Evolutionary conservation across 495 filamentous ascomycete species (phyloP).

Genomic region (Talaromyces wortmannii): DNA sequence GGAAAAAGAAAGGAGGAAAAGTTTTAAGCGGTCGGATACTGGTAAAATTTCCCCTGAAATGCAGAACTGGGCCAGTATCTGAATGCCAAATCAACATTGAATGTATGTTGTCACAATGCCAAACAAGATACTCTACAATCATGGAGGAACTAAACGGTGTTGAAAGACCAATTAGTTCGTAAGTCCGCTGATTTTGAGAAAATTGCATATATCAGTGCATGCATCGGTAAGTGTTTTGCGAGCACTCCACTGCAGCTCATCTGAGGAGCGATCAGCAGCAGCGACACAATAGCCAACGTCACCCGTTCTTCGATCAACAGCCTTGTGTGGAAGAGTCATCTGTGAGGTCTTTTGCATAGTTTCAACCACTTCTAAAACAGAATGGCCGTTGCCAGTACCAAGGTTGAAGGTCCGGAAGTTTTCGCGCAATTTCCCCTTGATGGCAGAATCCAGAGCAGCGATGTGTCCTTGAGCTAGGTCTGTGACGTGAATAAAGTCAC

Average conservation of each 20-base stretch:
- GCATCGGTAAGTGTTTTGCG: constrained; percentile 75
- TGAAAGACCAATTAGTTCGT: background rate
- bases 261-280: constrained; percentile 72
- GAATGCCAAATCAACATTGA: too few species aligned
- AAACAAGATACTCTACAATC: too few species aligned
- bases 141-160: background rate
- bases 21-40: too few species aligned
- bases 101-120: too few species aligned
- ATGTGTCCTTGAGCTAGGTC: constrained; percentile 64
- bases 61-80: too few species aligned
- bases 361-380: constrained; percentile 43
- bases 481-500: constrained; percentile 55
- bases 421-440: constrained; percentile 25
- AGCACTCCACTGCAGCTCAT: constrained; percentile 88
- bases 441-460: constrained; percentile 41
- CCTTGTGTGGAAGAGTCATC: constrained; percentile 43
- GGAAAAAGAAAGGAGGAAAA: too few species aligned
- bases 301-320: constrained; percentile 66
- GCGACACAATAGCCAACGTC: constrained; percentile 77
- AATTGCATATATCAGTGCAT: constrained; percentile 80
- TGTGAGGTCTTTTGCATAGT: constrained; percentile 37
- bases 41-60: too few species aligned
- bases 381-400: constrained; percentile 44
- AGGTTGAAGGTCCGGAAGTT: constrained; percentile 49
- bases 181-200: constrained; percentile 4